phyloP scores from a whole-genome alignment of 495 filamentous ascomycete genomes.

The Neurospora africana region DNA sequence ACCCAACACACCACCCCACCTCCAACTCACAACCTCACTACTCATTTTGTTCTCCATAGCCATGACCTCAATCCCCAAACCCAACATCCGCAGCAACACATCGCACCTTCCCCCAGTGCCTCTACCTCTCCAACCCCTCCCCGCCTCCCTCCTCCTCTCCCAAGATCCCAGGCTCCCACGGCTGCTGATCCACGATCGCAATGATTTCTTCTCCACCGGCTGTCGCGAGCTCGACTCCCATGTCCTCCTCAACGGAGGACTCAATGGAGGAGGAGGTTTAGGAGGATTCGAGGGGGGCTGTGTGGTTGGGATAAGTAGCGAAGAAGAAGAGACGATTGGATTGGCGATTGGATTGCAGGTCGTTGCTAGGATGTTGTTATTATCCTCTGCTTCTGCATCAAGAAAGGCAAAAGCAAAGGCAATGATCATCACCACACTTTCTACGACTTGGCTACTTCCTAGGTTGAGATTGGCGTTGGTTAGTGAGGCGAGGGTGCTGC shows the following conservation, averaged over 20 bases:
- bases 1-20: not conserved
- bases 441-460: conserved; percentile 21
- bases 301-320: conserved; percentile 40
- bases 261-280: not conserved
- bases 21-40: not conserved
- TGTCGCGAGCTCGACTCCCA: conserved; percentile 35
- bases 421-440: conserved; percentile 28
- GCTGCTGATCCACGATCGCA: conserved; percentile 3
- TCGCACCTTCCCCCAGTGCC: not conserved
- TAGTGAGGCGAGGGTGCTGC: conserved; percentile 11
- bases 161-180: not conserved
- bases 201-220: conserved; percentile 22
- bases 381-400: not conserved
- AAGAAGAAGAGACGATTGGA: conserved; percentile 29
- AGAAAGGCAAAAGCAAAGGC: not conserved
- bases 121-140: not conserved
- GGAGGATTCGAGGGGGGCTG: conserved; percentile 13
- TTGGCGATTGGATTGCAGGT: conserved; percentile 21
- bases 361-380: not conserved
- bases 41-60: not conserved
- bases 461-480: conserved; percentile 23
- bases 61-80: not conserved
- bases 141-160: not conserved
- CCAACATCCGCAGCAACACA: not conserved
- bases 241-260: conserved; percentile 22